Evolutionary conservation across 768 basidiomycete species (phyloP), one percentile per base, ranked within the genome.

Genomic region (Tylopilus sp.): DNA sequence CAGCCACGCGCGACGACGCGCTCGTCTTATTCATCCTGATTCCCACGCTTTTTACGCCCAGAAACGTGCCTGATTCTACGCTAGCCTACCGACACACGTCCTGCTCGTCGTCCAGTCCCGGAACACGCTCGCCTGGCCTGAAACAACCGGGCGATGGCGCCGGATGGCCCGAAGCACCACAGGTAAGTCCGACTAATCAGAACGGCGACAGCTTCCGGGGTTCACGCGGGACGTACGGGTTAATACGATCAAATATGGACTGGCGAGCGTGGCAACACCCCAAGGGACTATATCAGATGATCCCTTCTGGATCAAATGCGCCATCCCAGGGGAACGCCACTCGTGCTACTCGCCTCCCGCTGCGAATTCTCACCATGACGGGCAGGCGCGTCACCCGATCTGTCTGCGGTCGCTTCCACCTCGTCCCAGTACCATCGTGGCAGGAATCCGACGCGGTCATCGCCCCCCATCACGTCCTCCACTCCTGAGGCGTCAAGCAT

Each of bases 381-480:
- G 53, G 50, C 42, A 55, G 56, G 28, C 49, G 31, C 29, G 37
- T 42, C 12, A 17, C 52, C 53, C 28, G 52, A 45, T 49, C 47
- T 53, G 13, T 60, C 44, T 1, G 36, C 7, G 19, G 34, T 12
- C 11, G 14, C 42, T 8, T 6, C 51, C 28, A 64, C 21, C 45
- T 68, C 67, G 9, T 78, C 68, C 64, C 71, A 87, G 68, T 85
- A 92, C 85, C 85, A 87, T 56, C 68, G 74, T 11, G 90, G 90
- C 36, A 92, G 63, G 59, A 92, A 87, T n/a, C 91, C 90, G 21
- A 89, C 78, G 45, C 90, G 73, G 48, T 88, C 86, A 67, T 90
- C 88, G 6, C 81, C 82, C 22, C 73, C 79, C 53, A 71, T 72
- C 2, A 89, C 86, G 17, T 87, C 87, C 41, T 70, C 73, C 28